A percentile compares a stretch with the other conserved stretches of the same genome.
These are phyloP conservation scores for Eudorina sp. DNA, from an alignment of 139 green algal genomes.

Conservation along the genomic window DNA sequence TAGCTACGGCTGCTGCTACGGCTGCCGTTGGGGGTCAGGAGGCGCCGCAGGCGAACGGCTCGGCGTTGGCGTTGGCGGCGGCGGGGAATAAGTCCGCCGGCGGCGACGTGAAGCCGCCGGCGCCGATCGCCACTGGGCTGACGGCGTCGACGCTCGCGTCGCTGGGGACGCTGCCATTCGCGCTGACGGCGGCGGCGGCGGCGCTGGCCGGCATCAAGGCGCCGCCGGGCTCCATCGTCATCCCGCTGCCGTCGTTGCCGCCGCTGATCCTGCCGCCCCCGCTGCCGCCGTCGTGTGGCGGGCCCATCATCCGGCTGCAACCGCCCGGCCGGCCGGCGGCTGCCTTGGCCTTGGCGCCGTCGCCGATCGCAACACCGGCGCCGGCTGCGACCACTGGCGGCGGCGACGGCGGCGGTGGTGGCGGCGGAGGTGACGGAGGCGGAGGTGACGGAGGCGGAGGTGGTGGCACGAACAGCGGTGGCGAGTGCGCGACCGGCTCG, in stretches of 20 bases:
- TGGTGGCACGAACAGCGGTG: not conserved
- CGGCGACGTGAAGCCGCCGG: too few relatives aligned
- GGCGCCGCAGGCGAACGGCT: not conserved
- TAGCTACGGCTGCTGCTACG: too few relatives aligned
- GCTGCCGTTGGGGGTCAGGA: too few relatives aligned
- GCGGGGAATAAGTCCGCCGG: too few relatives aligned
- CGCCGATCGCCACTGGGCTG: too few relatives aligned
- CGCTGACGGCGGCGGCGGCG: not conserved
- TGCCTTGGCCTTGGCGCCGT: not conserved
- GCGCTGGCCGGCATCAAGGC: conserved; percentile 11
- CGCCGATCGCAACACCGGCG: not conserved
- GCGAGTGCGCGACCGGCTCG: not conserved
- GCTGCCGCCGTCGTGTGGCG: not conserved
- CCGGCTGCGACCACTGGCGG: not conserved
- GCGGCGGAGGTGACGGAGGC: not conserved
- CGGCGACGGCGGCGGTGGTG: not conserved
- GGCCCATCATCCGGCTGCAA: not conserved
- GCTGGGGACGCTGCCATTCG: not conserved
- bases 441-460: not conserved
- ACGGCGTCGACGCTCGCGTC: not conserved
- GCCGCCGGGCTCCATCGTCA: not conserved
- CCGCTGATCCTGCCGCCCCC: conserved; percentile 18
- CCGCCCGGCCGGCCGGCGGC: not conserved
- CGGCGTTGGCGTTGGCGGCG: not conserved
- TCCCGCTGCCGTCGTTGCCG: not conserved